A percentile compares a stretch with the other conserved stretches of the same genome.
Conservation (phyloP, 805 yeast genomes). For the Cyberlindnera mycetangii region DNA sequence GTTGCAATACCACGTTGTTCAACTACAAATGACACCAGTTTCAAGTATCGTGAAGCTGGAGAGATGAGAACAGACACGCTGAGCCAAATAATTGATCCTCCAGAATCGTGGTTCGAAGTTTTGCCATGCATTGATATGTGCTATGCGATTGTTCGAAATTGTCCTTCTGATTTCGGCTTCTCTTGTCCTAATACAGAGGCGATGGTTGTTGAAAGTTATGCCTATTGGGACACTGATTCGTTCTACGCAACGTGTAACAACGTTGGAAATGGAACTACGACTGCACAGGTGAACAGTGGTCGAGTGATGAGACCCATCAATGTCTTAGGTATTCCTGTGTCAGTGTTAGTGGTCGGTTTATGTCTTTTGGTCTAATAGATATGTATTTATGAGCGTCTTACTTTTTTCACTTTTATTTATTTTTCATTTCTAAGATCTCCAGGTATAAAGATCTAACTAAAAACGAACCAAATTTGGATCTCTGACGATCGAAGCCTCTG, state of each 20-base stretch:
- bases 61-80: slow-evolving; percentile 62
- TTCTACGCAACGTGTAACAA: slow-evolving; percentile 40
- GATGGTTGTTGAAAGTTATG: slow-evolving; percentile 31
- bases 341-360: background rate
- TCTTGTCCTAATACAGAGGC: slow-evolving; percentile 54
- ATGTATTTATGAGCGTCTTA: no score
- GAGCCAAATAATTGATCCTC: slow-evolving; percentile 51
- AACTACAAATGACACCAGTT: slow-evolving; percentile 43
- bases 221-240: slow-evolving; percentile 16
- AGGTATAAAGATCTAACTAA: no score
- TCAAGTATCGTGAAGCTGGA: slow-evolving; percentile 42
- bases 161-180: slow-evolving; percentile 78
- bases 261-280: slow-evolving; percentile 31
- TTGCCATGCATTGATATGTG: slow-evolving; percentile 86
- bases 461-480: no score
- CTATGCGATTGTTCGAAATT: slow-evolving; percentile 71
- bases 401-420: no score
- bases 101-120: slow-evolving; percentile 65
- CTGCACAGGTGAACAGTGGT: background rate
- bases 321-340: no score
- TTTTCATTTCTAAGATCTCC: no score
- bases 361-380: no score
- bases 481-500: no score
- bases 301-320: background rate
- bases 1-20: slow-evolving; percentile 87